Percentiles rank a stretch among this genome's conserved stretches.
Conservation (phyloP, 1,284 basidiomycete species). For the Trichosporon sp. region DNA sequence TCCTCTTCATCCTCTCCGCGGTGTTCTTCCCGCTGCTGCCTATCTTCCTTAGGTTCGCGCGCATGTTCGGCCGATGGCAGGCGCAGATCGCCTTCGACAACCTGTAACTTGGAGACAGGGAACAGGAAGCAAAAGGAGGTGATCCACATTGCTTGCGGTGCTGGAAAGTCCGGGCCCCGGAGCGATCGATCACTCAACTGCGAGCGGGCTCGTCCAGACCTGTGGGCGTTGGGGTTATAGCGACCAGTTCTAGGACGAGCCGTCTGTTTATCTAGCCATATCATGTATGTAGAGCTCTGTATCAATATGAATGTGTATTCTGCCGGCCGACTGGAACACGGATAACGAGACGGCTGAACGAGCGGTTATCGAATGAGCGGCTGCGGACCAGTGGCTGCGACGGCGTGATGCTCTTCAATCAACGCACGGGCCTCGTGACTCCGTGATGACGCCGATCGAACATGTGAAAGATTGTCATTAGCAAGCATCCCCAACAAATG, state of each 20-base stretch:
- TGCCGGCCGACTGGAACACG: too few species aligned
- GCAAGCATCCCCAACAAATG: background rate
- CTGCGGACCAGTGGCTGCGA: background rate
- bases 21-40: constrained; percentile 37
- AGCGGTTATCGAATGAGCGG: background rate
- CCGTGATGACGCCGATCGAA: background rate
- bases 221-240: background rate
- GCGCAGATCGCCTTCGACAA: constrained; percentile 44
- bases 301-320: background rate
- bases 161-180: background rate
- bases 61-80: constrained; percentile 45
- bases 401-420: background rate
- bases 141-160: background rate
- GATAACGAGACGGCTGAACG: background rate
- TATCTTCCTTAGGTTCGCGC: constrained; percentile 33
- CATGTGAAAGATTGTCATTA: background rate
- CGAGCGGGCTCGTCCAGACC: background rate
- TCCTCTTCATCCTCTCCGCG: constrained; percentile 33
- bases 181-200: background rate
- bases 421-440: background rate
- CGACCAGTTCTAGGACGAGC: background rate
- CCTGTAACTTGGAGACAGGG: constrained; percentile 18
- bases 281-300: constrained; percentile 4
- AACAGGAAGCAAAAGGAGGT: background rate
- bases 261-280: background rate